phyloP scores from a whole-genome alignment of 768 basidiomycete species.

The Tubosaeta sp. region DNA sequence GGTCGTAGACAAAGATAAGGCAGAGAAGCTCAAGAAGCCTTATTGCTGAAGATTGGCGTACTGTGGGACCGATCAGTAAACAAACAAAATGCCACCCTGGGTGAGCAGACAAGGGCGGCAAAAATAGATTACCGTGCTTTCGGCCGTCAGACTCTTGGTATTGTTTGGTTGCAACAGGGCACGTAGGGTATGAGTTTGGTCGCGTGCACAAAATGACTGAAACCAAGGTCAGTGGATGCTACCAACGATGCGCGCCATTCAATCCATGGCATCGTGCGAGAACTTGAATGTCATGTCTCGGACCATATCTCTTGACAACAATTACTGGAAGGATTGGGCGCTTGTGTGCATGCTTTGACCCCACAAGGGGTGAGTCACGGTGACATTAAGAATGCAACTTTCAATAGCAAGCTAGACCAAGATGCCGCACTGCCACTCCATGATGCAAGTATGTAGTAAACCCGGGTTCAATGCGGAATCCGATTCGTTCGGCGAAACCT shows the following conservation, averaged over 20 bases:
- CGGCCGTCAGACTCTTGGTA: neutral
- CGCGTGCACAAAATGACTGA: constrained; percentile 7
- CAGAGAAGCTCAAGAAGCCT: constrained; percentile 14
- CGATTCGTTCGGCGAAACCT: constrained; percentile 11
- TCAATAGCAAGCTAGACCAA: neutral
- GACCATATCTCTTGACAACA: constrained; percentile 2
- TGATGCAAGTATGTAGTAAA: neutral
- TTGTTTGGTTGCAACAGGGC: constrained; percentile 6
- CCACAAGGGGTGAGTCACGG: constrained; percentile 18
- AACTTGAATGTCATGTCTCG: neutral
- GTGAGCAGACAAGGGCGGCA: constrained; percentile 1
- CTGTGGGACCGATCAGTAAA: constrained; percentile 20
- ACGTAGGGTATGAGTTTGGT: neutral
- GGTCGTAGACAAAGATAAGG: constrained; percentile 14
- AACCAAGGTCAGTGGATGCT: constrained; percentile 10
- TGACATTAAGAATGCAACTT: constrained; percentile 2
- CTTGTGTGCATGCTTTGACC: neutral
- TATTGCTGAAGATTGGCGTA: constrained; percentile 19
- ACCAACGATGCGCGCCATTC: neutral
- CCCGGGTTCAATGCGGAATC: constrained; percentile 15
- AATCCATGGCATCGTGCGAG: neutral
- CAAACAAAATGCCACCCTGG: constrained; percentile 1
- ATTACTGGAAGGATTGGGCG: neutral
- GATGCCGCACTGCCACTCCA: constrained; percentile 10
- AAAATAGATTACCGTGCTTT: neutral